Conservation (phyloP, 1,139 yeast species). For the Yamadazyma jaroonii region DNA sequence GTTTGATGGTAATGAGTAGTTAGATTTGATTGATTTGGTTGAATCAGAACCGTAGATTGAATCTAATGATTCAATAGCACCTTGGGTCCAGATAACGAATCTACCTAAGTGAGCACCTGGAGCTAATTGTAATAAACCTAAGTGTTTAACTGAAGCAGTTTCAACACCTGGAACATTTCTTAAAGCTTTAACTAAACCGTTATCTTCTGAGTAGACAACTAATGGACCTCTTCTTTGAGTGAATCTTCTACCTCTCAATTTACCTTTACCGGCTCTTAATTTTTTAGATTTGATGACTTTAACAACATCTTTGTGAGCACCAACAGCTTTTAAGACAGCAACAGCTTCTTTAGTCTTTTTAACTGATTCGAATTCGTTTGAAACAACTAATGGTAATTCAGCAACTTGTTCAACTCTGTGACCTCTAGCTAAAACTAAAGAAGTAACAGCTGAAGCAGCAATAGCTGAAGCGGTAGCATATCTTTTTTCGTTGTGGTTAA, state of each 20-base stretch:
- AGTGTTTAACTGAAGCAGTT: conserved; percentile 87
- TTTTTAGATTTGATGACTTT: conserved; percentile 98
- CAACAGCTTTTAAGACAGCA: conserved; percentile 96
- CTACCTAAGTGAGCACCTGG: conserved; percentile 99
- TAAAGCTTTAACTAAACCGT: conserved; percentile 97
- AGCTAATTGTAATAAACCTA: conserved; percentile 97
- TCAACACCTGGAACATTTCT: conserved; percentile 99
- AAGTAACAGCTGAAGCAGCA: conserved; percentile 98
- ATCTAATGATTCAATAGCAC: conserved; percentile 96
- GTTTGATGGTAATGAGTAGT: conserved; percentile 92
- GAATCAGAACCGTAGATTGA: conserved; percentile 95
- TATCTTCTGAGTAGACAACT: conserved; percentile 97
- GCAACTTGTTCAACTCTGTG: conserved; percentile 99
- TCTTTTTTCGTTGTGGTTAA: conserved; percentile 99
- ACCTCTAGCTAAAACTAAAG: conserved; percentile 99
- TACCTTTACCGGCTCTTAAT: conserved; percentile 99
- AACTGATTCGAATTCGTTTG: conserved; percentile 89
- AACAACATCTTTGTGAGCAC: conserved; percentile 98
- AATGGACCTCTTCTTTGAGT: conserved; percentile 99
- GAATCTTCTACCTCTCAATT: conserved; percentile 99
- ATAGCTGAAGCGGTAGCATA: conserved; percentile 99
- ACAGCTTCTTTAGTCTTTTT: conserved; percentile 98
- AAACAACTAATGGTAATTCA: conserved; percentile 97
- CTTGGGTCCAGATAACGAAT: conserved; percentile 99
- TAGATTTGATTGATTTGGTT: conserved; percentile 80